phyloP scores from a whole-genome alignment of 2,329 filamentous ascomycete species.

The Triangularia verruculosa region DNA sequence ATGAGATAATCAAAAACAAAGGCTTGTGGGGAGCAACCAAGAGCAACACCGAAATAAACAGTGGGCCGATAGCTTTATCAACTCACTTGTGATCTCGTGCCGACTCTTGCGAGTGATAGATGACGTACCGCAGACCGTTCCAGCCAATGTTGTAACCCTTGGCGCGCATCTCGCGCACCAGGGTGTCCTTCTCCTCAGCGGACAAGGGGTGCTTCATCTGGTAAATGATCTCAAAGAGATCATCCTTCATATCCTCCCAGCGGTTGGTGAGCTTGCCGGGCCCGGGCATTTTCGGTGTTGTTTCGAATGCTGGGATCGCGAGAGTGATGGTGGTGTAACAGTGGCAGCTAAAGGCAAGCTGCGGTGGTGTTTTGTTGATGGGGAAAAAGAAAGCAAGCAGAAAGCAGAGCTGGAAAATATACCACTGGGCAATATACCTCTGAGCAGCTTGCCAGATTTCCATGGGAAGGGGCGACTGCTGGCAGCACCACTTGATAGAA shows the following conservation, averaged over 20 bases:
- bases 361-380: neutral
- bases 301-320: neutral
- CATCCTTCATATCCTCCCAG: conserved; percentile 32
- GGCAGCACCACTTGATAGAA: neutral
- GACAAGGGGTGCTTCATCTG: conserved; percentile 21
- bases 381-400: conserved; percentile 2
- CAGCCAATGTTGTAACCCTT: conserved; percentile 32
- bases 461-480: neutral
- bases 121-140: conserved; percentile 38
- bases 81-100: neutral
- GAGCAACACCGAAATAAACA: neutral
- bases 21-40: neutral
- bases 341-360: neutral
- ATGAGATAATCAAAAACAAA: neutral
- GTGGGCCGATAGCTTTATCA: neutral
- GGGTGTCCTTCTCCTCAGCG: conserved; percentile 27
- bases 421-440: neutral
- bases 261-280: conserved; percentile 3
- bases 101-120: neutral
- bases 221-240: conserved; percentile 31
- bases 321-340: neutral
- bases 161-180: conserved; percentile 25
- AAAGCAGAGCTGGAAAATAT: neutral
- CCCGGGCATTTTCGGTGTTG: conserved; percentile 25
- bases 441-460: neutral